phyloP scores from a whole-genome alignment of 139 green algal genomes.

The Auxenochlorella pyrenoidosa region DNA sequence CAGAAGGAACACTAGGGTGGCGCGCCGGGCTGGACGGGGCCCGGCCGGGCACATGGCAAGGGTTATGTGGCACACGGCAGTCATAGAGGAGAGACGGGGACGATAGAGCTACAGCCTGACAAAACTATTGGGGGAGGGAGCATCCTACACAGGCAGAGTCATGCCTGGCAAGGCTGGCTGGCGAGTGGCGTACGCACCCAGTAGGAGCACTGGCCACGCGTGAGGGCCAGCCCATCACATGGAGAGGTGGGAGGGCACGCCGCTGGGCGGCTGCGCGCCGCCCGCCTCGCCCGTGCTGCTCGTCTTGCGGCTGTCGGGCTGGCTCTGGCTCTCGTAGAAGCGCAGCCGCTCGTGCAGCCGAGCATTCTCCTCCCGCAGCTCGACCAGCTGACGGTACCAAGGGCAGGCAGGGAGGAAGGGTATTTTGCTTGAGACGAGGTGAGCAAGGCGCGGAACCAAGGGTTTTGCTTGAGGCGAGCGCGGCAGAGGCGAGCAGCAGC shows the following conservation, averaged over 20 bases:
- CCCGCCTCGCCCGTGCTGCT: conserved; percentile 21
- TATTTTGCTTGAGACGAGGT: neutral
- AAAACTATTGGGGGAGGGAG: too few species aligned
- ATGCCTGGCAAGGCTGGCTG: too few species aligned
- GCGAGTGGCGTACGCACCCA: too few species aligned
- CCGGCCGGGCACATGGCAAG: too few species aligned
- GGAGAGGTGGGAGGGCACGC: conserved; percentile 1
- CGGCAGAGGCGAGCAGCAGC: neutral
- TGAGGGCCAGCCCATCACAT: neutral
- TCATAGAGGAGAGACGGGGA: too few species aligned
- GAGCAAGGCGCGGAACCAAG: neutral
- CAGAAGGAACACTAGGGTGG: too few species aligned
- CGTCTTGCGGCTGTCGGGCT: conserved; percentile 24
- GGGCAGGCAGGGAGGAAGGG: neutral
- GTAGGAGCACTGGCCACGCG: too few species aligned
- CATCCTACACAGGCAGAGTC: too few species aligned
- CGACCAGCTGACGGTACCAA: conserved; percentile 34
- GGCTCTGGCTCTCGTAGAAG: conserved; percentile 43
- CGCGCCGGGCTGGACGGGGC: too few species aligned
- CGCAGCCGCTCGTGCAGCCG: conserved; percentile 59
- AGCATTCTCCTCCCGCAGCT: conserved; percentile 66
- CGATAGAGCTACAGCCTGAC: too few species aligned
- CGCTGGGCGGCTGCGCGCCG: neutral
- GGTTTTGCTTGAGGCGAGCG: too few species aligned
- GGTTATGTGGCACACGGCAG: too few species aligned